Percentiles rank a stretch among this genome's conserved stretches.
Conservation (phyloP, 164 flowering plant genomes). For the Macadamia integrifolia region DNA sequence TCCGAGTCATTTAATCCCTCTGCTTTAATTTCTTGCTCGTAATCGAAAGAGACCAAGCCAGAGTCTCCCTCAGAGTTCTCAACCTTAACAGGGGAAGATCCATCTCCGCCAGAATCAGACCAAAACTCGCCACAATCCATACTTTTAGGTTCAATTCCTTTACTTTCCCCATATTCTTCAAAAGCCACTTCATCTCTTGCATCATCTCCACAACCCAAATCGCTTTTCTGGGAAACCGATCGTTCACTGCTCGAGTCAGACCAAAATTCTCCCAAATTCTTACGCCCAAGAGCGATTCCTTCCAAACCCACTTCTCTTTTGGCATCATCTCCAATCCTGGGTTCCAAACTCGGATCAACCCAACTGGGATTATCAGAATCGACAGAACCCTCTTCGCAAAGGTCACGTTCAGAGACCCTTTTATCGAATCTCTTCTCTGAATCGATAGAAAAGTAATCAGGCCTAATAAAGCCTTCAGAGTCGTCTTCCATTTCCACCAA, state of each 20-base stretch:
- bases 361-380: slow-evolving; percentile 57
- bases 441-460: slow-evolving; percentile 64
- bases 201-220: slow-evolving; percentile 23
- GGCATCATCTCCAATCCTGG: slow-evolving; percentile 14
- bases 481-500: slow-evolving; percentile 37
- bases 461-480: slow-evolving; percentile 43
- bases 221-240: slow-evolving; percentile 23
- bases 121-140: slow-evolving; percentile 19
- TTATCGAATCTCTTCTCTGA: slow-evolving; percentile 22
- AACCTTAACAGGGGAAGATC: background rate
- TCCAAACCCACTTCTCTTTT: slow-evolving; percentile 3
- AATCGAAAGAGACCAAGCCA: slow-evolving; percentile 7
- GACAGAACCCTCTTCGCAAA: slow-evolving; percentile 36
- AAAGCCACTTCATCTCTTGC: slow-evolving; percentile 18
- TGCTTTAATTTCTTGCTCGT: slow-evolving; percentile 3
- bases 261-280: slow-evolving; percentile 41
- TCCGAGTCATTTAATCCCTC: no score
- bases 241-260: slow-evolving; percentile 50
- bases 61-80: slow-evolving; percentile 16
- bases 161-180: slow-evolving; percentile 20
- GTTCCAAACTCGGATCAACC: slow-evolving; percentile 49
- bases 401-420: slow-evolving; percentile 12
- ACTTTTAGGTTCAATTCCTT: slow-evolving; percentile 8
- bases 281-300: slow-evolving; percentile 11
- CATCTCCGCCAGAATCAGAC: slow-evolving; percentile 33